phyloP scores from a whole-genome alignment of 768 basidiomycete genomes.

The Xerocomus spinulosus region DNA sequence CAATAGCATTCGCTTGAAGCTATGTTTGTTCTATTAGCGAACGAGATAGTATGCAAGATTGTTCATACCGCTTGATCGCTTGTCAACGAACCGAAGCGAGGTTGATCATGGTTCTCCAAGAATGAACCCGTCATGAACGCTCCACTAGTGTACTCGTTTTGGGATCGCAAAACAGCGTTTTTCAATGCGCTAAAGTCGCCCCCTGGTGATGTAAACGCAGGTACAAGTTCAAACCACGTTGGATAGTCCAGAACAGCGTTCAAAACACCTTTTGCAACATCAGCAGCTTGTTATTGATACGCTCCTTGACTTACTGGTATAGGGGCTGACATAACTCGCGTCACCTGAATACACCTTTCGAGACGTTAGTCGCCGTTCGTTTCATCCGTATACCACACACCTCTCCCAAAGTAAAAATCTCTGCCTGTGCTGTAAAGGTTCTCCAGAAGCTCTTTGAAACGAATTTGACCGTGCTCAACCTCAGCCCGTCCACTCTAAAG shows the following conservation, averaged over 20 bases:
- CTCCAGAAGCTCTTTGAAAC: conserved; percentile 53
- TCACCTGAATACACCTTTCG: conserved; percentile 40
- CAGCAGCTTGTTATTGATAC: background rate
- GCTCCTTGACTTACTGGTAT: conserved; percentile 35
- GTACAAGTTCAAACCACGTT: conserved; percentile 40
- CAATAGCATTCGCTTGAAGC: conserved; percentile 44
- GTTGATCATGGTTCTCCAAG: conserved; percentile 54
- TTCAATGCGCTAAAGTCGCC: conserved; percentile 34
- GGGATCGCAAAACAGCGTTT: conserved; percentile 26
- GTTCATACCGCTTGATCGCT: too few relatives aligned
- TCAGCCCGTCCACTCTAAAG: conserved; percentile 50
- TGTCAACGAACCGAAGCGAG: conserved; percentile 42
- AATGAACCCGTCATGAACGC: conserved; percentile 42
- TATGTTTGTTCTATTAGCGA: conserved; percentile 11
- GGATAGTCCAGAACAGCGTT: conserved; percentile 48
- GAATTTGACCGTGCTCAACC: conserved; percentile 59
- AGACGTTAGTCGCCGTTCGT: conserved; percentile 10
- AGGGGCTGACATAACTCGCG: conserved; percentile 35
- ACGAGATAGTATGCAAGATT: too few relatives aligned
- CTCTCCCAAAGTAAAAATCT: conserved; percentile 55
- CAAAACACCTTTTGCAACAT: conserved; percentile 33
- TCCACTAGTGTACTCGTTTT: conserved; percentile 37
- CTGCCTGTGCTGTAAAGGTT: conserved; percentile 43
- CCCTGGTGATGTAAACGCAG: conserved; percentile 35
- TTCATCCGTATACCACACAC: conserved; percentile 28